phyloP scores from a whole-genome alignment of 352 stramenopile species.

The Phytophthora cryptogea region DNA sequence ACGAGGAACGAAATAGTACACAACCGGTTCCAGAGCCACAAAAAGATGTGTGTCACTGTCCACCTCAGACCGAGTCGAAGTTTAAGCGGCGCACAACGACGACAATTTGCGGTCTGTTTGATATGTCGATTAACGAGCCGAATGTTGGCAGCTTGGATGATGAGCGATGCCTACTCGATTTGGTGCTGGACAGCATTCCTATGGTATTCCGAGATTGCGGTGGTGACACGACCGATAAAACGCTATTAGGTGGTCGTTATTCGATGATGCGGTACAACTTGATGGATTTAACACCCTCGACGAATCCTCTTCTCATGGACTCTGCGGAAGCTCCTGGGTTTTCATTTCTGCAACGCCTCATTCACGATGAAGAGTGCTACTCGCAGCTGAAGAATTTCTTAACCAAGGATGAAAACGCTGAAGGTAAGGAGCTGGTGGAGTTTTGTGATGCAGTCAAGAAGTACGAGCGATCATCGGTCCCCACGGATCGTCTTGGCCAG shows the following conservation, averaged over 20 bases:
- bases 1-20: conserved; percentile 74
- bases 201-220: conserved; percentile 88
- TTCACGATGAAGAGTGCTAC: conserved; percentile 90
- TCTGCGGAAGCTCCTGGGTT: conserved; percentile 69
- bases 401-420: conserved; percentile 54
- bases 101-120: conserved; percentile 75
- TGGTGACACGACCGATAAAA: conserved; percentile 87
- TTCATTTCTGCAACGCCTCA: conserved; percentile 86
- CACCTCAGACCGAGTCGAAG: conserved; percentile 35
- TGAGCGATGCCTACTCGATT: conserved; percentile 75
- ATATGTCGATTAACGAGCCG: conserved; percentile 70
- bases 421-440: conserved; percentile 73
- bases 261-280: conserved; percentile 75
- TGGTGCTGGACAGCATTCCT: conserved; percentile 84
- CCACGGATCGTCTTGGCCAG: conserved; percentile 75
- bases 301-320: conserved; percentile 66
- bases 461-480: conserved; percentile 71
- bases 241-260: conserved; percentile 78
- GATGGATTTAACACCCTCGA: conserved; percentile 53
- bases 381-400: conserved; percentile 79
- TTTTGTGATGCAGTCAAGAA: conserved; percentile 87
- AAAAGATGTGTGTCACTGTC: conserved; percentile 37
- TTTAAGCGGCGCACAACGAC: conserved; percentile 41
- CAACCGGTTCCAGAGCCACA: conserved; percentile 27
- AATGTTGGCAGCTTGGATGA: conserved; percentile 83